Evolutionary conservation across 441 rosid species (phyloP).

Genomic region (Brassica balearica): DNA sequence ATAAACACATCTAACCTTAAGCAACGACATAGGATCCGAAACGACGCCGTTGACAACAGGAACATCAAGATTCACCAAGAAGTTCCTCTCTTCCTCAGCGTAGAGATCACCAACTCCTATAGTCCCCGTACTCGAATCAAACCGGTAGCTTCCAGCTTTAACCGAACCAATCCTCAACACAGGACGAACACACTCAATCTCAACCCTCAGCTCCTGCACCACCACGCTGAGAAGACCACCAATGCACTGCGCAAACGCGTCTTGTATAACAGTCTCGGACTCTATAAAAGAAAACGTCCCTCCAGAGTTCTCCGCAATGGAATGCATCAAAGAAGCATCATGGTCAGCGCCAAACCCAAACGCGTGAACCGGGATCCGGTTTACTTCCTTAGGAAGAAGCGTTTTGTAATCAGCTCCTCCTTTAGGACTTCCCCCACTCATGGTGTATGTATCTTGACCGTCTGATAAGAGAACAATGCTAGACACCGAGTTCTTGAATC

Average conservation of each 20-base stretch:
- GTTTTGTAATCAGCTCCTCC: too few species aligned
- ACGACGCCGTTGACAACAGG: conserved; percentile 47
- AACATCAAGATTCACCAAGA: conserved; percentile 63
- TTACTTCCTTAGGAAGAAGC: conserved; percentile 54
- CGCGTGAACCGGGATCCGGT: conserved; percentile 65
- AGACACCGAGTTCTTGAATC: conserved; percentile 65
- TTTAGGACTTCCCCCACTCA: conserved; percentile 34
- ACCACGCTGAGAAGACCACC: conserved; percentile 82
- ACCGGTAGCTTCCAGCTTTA: conserved; percentile 69
- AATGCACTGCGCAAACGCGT: conserved; percentile 84
- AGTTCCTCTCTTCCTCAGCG: conserved; percentile 80
- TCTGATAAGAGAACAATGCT: conserved; percentile 72
- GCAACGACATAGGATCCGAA: conserved; percentile 50
- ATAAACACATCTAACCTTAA: conserved; percentile 58
- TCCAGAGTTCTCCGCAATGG: conserved; percentile 66
- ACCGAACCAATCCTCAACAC: conserved; percentile 52
- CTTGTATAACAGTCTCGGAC: conserved; percentile 72
- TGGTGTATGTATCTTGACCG: conserved; percentile 74
- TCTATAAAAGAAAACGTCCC: conserved; percentile 83
- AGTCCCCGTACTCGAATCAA: conserved; percentile 51
- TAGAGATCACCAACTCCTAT: conserved; percentile 70
- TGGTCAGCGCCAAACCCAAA: conserved; percentile 86
- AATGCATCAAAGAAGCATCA: conserved; percentile 75
- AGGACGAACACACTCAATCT: conserved; percentile 51
- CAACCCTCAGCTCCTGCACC: conserved; percentile 59